These are phyloP conservation scores for Cercospora beticola DNA, from an alignment of 2,329 filamentous ascomycete species.

Conservation along the genomic window DNA sequence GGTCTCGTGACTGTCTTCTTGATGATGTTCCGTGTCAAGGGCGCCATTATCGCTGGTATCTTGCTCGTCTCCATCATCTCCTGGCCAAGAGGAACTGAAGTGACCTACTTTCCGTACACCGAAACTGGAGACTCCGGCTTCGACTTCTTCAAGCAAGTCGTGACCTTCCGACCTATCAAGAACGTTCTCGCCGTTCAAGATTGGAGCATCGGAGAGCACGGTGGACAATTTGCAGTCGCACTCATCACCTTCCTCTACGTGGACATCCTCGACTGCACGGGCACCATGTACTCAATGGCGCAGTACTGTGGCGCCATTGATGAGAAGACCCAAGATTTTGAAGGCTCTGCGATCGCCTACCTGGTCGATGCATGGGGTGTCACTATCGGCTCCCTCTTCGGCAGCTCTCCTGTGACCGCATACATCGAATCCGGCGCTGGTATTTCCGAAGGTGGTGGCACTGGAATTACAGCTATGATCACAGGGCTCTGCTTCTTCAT, in stretches of 20 bases:
- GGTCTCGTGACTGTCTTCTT: conserved; percentile 76
- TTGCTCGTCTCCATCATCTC: conserved; percentile 83
- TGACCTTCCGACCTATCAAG: conserved; percentile 76
- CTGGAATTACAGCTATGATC: conserved; percentile 76
- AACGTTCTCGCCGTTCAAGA: conserved; percentile 68
- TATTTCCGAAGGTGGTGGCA: conserved; percentile 83
- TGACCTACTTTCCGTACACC: conserved; percentile 80
- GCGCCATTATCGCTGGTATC: conserved; percentile 81
- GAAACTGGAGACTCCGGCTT: conserved; percentile 67
- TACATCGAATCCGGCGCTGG: conserved; percentile 89
- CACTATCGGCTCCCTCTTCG: conserved; percentile 75
- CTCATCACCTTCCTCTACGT: conserved; percentile 89
- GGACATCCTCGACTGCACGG: conserved; percentile 83
- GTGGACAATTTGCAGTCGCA: conserved; percentile 76
- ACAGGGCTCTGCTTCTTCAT: conserved; percentile 84
- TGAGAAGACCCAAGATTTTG: conserved; percentile 80
- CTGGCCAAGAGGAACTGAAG: conserved; percentile 73
- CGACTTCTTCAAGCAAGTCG: conserved; percentile 85
- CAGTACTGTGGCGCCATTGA: conserved; percentile 79
- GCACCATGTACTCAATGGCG: conserved; percentile 87
- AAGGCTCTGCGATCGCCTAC: conserved; percentile 80
- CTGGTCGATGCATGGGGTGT: conserved; percentile 80
- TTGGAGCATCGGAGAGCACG: conserved; percentile 68
- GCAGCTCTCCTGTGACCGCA: conserved; percentile 71
- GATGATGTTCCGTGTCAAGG: conserved; percentile 84